These are phyloP conservation scores for Cyberlindnera sargentensis DNA, from an alignment of 805 yeast species.

Conservation along the genomic window DNA sequence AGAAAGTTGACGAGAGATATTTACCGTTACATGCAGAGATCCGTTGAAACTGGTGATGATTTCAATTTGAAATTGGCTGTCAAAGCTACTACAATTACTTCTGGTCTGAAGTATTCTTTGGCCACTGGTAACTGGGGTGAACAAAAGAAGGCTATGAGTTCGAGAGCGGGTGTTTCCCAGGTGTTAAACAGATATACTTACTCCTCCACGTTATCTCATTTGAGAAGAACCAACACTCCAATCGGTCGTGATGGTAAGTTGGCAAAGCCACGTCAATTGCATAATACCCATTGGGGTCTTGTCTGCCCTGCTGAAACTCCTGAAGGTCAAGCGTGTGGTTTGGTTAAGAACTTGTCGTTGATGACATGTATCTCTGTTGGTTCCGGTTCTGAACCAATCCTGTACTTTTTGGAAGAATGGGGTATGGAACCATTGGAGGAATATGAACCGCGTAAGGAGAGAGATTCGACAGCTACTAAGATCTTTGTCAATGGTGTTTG, in stretches of 20 bases:
- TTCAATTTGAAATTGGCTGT: constrained; percentile 95
- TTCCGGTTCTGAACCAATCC: constrained; percentile 91
- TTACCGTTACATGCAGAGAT: constrained; percentile 96
- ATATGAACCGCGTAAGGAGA: constrained; percentile 86
- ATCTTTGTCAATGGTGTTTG: constrained; percentile 98
- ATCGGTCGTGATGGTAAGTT: constrained; percentile 99
- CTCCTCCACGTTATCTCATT: constrained; percentile 96
- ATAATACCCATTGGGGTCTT: constrained; percentile 99
- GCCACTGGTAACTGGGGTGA: constrained; percentile 99
- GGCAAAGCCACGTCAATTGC: constrained; percentile 98
- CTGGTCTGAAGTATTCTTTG: constrained; percentile 93
- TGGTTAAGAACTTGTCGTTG: constrained; percentile 90
- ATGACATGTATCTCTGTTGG: constrained; percentile 99
- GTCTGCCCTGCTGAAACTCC: constrained; percentile 99
- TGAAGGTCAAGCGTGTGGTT: constrained; percentile 99
- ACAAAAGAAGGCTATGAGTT: constrained; percentile 97
- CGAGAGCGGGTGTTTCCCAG: constrained; percentile 99
- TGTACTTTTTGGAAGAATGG: constrained; percentile 94
- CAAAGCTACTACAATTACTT: constrained; percentile 93
- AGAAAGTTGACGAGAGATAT: constrained; percentile 94
- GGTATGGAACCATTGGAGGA: constrained; percentile 98
- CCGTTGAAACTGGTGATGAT: constrained; percentile 96
- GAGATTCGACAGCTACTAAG: constrained; percentile 88
- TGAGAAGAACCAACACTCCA: constrained; percentile 98
- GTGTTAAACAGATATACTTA: constrained; percentile 96